A percentile compares a stretch with the other conserved stretches of the same genome.
Evolutionary conservation across 345 rosid species (phyloP).

Genomic region (Lumnitzera littorea): DNA sequence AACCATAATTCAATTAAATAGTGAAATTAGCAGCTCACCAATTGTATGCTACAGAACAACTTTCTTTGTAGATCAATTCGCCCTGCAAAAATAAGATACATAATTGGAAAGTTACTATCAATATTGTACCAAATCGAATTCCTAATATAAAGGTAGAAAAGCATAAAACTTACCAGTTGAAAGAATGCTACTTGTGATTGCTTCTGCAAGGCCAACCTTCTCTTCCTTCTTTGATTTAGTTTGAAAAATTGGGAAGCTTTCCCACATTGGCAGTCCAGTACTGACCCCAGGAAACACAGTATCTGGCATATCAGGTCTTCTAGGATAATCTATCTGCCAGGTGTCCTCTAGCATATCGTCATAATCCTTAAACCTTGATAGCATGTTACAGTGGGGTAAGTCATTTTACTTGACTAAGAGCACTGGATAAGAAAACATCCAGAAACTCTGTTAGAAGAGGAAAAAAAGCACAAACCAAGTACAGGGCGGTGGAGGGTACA

Average conservation of each 20-base stretch:
- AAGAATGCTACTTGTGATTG: slow-evolving; percentile 77
- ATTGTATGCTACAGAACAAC: slow-evolving; percentile 75
- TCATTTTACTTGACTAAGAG: not conserved
- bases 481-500: slow-evolving; percentile 79
- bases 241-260: slow-evolving; percentile 50
- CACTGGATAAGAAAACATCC: not conserved
- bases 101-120: slow-evolving; percentile 8
- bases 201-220: slow-evolving; percentile 95
- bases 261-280: slow-evolving; percentile 80
- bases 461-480: slow-evolving; percentile 45
- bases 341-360: slow-evolving; percentile 95
- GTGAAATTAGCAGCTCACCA: slow-evolving; percentile 36
- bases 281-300: slow-evolving; percentile 37
- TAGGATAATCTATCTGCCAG: slow-evolving; percentile 70
- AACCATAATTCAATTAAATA: not conserved
- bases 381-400: not conserved
- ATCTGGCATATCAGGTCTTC: slow-evolving; percentile 55
- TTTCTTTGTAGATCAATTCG: slow-evolving; percentile 88
- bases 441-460: slow-evolving; percentile 1
- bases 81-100: slow-evolving; percentile 35
- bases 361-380: slow-evolving; percentile 64
- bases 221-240: slow-evolving; percentile 84
- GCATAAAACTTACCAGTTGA: slow-evolving; percentile 54
- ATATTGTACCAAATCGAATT: slow-evolving; percentile 1
- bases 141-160: not conserved